phyloP scores from a whole-genome alignment of 2,329 filamentous ascomycete species.

The Exophiala lecanii-corni region DNA sequence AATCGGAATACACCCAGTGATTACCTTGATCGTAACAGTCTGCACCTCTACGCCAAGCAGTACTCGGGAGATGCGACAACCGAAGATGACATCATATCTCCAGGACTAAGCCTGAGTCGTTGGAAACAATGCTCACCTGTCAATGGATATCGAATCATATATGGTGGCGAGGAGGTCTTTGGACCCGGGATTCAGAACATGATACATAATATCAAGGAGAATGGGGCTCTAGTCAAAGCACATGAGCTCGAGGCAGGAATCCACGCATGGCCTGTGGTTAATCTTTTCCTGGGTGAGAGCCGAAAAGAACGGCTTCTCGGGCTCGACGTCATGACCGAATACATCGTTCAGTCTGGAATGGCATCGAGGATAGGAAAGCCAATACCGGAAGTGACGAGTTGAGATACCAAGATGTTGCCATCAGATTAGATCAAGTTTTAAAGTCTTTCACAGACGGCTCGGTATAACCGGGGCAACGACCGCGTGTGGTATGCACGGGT shows the following conservation, averaged over 20 bases:
- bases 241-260: conserved; percentile 62
- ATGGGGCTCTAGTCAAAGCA: conserved; percentile 51
- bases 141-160: conserved; percentile 65
- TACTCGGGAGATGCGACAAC: conserved; percentile 56
- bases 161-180: conserved; percentile 74
- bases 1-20: conserved; percentile 69
- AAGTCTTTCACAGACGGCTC: conserved; percentile 39
- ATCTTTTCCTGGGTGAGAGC: conserved; percentile 50
- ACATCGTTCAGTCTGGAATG: conserved; percentile 20
- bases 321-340: conserved; percentile 31
- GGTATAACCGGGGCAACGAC: neutral
- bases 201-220: conserved; percentile 51
- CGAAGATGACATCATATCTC: conserved; percentile 56
- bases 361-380: conserved; percentile 9
- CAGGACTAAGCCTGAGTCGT: conserved; percentile 61
- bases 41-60: conserved; percentile 66
- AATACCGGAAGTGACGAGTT: conserved; percentile 1
- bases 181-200: conserved; percentile 63
- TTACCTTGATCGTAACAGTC: conserved; percentile 63
- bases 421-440: conserved; percentile 63
- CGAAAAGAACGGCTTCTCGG: conserved; percentile 45
- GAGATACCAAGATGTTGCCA: conserved; percentile 18
- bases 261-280: conserved; percentile 77
- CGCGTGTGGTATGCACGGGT: conserved; percentile 13
- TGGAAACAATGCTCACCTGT: conserved; percentile 65